Evolutionary conservation across 2,329 filamentous ascomycete genomes (phyloP).

Genomic region (Pseudopithomyces chartarum): DNA sequence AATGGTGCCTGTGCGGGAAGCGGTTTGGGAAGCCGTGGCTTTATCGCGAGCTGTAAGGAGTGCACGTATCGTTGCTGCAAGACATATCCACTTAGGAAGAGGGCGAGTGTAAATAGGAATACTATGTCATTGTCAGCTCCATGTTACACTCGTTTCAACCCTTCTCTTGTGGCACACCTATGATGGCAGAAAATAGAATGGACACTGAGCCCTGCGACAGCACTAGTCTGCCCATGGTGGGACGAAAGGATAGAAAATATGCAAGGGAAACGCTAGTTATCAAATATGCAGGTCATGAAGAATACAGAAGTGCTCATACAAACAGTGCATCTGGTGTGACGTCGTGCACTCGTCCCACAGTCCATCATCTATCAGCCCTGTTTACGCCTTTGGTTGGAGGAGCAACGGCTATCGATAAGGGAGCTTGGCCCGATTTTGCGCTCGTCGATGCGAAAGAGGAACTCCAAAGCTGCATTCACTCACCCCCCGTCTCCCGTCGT

Average conservation of each 20-base stretch:
- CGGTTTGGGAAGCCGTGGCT: slow-evolving; percentile 54
- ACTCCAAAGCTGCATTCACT: not conserved
- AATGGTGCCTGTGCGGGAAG: slow-evolving; percentile 41
- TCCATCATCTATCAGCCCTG: slow-evolving; percentile 21
- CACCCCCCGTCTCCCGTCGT: not conserved
- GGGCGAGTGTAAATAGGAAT: slow-evolving; percentile 75
- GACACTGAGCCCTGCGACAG: slow-evolving; percentile 75
- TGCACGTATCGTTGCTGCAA: slow-evolving; percentile 85
- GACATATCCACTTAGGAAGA: slow-evolving; percentile 87
- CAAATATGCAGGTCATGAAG: slow-evolving; percentile 13
- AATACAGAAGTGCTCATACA: slow-evolving; percentile 25
- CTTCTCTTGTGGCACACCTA: slow-evolving; percentile 57
- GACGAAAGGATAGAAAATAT: slow-evolving; percentile 9
- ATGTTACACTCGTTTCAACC: not conserved
- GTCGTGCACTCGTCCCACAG: slow-evolving; percentile 12
- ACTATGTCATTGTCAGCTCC: slow-evolving; percentile 51
- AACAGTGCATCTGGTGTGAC: slow-evolving; percentile 29
- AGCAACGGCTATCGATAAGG: slow-evolving; percentile 37
- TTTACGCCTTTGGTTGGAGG: slow-evolving; percentile 19
- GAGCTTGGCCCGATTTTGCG: slow-evolving; percentile 10
- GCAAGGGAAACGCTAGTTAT: slow-evolving; percentile 16
- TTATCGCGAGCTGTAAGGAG: slow-evolving; percentile 75
- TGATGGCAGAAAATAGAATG: slow-evolving; percentile 65
- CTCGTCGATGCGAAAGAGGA: not conserved
- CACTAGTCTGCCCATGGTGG: slow-evolving; percentile 54